Evolutionary conservation across 768 basidiomycete genomes (phyloP), one percentile per base, ranked within the genome.

Genomic region (Leccinum boreale): DNA sequence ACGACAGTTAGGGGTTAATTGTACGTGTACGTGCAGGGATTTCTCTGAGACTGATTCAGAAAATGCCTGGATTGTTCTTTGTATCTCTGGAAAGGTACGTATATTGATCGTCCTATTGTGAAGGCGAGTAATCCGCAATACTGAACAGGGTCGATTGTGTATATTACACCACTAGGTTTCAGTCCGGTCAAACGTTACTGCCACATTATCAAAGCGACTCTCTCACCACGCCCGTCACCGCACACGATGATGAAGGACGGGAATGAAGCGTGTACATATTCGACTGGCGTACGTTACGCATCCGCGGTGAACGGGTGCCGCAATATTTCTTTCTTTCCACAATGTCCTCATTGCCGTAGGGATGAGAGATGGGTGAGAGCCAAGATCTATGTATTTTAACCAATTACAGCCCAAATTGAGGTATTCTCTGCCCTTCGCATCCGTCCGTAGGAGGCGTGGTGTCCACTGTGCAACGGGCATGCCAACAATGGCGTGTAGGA

Each of bases 21-120:
- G 53, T 62, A 59, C 59, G 52, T 67, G 53, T 61, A 54, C 31
- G 15, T 36, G 36, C 14, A 29, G 15, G 29, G 33, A 55, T 33
- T 17, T 28, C 44, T 31, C 19, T 35, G 36, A 17, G 42, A 15
- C 35, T 14, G 10, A 55, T 47, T 44, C 3, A 8, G 50, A 39
- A 21, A 57, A 5, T 44, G n/a, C 3, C 1, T 36, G 35, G 5
- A 36, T 15, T 36, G 5, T 15, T 15, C 17, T 1, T 35, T 15
- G 5, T 15, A 17, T 39, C 2, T 17, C 17, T 36, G 17, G 17
- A 39, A 15, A 36, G 35, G 35, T 17, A 39, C 8, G 39, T n/a
- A 8, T 17, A 3, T n/a, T 9, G 36, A 42, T 42, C 39, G 39
- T 42, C 39, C 2, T 4, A n/a, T n/a, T n/a, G n/a, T n/a, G n/a